Conservation (phyloP, 2,329 filamentous ascomycete species). For the Amauroascus verrucosus region DNA sequence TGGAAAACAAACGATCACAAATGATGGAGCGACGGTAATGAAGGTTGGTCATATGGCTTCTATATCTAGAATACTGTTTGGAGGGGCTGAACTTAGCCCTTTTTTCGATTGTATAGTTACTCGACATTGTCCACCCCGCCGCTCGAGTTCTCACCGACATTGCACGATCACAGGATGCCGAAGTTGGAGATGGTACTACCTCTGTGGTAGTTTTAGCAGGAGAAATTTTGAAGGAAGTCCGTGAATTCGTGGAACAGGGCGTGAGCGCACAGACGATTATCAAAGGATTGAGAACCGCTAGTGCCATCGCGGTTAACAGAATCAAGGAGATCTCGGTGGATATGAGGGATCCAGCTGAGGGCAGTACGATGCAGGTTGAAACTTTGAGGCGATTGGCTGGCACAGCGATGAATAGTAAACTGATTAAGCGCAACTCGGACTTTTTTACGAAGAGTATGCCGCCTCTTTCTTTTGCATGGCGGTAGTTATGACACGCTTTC, state of each 20-base stretch:
- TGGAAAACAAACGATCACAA: constrained; percentile 94
- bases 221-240: constrained; percentile 93
- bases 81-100: not conserved
- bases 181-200: constrained; percentile 96
- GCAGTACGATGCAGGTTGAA: constrained; percentile 78
- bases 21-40: constrained; percentile 98
- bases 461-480: not conserved
- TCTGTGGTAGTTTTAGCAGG: constrained; percentile 96
- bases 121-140: constrained; percentile 96
- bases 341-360: constrained; percentile 58
- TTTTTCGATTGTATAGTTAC: constrained; percentile 51
- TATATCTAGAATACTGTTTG: not conserved
- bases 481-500: not conserved
- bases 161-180: constrained; percentile 94
- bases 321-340: constrained; percentile 89
- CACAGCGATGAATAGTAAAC: constrained; percentile 98
- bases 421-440: constrained; percentile 91
- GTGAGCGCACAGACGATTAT: constrained; percentile 96
- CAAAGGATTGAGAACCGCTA: constrained; percentile 84
- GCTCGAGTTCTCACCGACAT: constrained; percentile 97
- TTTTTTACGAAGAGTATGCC: constrained; percentile 92
- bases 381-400: constrained; percentile 81
- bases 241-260: constrained; percentile 90
- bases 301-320: constrained; percentile 90
- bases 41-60: constrained; percentile 52